Conservation (phyloP, 2,329 filamentous ascomycete genomes). For the Penicillium sp. region DNA sequence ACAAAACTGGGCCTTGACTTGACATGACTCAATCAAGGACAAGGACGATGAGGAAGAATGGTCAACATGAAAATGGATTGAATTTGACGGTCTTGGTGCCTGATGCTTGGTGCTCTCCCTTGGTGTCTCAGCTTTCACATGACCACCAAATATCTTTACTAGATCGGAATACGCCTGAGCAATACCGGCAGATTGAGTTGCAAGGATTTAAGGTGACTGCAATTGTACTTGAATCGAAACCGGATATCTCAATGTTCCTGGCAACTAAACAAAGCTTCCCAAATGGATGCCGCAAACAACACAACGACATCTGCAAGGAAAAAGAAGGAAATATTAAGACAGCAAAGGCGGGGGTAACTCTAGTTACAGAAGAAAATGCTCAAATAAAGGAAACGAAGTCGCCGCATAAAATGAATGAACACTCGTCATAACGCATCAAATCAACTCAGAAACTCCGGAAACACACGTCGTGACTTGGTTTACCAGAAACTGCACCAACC, state of each 20-base stretch:
- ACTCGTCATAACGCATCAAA: conserved; percentile 25
- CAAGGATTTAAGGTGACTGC: not conserved
- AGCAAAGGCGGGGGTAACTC: conserved; percentile 11
- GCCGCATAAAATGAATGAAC: not conserved
- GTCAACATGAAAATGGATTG: too few species aligned
- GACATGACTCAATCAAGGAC: too few species aligned
- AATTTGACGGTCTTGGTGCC: too few species aligned
- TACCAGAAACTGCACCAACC: conserved; percentile 99
- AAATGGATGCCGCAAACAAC: not conserved
- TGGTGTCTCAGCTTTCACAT: conserved; percentile 3
- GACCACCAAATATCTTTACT: not conserved
- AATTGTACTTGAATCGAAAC: not conserved
- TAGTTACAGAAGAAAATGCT: conserved; percentile 18
- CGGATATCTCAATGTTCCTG: not conserved
- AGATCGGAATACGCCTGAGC: too few species aligned
- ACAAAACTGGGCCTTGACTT: too few species aligned
- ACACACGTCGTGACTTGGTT: conserved; percentile 5
- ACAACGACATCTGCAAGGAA: not conserved
- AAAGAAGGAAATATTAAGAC: conserved; percentile 9
- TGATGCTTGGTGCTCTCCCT: not conserved
- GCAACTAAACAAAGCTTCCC: not conserved
- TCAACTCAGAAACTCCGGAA: conserved; percentile 25
- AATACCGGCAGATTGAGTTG: too few species aligned
- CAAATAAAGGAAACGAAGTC: conserved; percentile 10
- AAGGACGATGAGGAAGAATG: too few species aligned